phyloP scores from a whole-genome alignment of 148 eudicot species.

The Tetragonia tetragonoides region DNA sequence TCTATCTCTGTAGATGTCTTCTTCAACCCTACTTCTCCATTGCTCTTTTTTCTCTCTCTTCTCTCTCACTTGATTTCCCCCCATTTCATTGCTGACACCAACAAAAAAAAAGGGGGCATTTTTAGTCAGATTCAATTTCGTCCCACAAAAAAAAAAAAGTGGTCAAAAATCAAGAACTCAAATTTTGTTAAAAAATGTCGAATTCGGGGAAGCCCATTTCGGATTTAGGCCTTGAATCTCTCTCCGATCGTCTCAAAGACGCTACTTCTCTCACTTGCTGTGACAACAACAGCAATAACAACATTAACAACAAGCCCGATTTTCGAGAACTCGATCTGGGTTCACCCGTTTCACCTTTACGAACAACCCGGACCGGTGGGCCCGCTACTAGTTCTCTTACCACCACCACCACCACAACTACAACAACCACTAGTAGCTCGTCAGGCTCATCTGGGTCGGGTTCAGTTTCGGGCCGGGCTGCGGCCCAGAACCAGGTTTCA shows the following conservation, averaged over 20 bases:
- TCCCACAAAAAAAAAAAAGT: neutral
- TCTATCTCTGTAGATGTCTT: conserved; percentile 16
- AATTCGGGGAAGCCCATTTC: conserved; percentile 42
- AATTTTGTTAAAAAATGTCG: conserved; percentile 31
- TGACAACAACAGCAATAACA: conserved; percentile 6
- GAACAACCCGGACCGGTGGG: conserved; percentile 34
- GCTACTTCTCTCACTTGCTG: conserved; percentile 2
- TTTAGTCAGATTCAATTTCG: neutral
- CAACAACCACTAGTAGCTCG: conserved; percentile 45
- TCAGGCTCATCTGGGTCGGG: conserved; percentile 89
- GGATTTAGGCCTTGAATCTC: conserved; percentile 26
- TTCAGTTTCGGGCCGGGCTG: conserved; percentile 53
- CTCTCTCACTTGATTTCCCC: neutral
- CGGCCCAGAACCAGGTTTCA: conserved; percentile 17
- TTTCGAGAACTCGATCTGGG: conserved; percentile 54
- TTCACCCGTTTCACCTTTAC: conserved; percentile 62
- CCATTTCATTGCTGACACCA: neutral
- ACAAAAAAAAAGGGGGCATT: too few species aligned
- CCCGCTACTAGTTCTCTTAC: conserved; percentile 20
- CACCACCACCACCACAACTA: conserved; percentile 41
- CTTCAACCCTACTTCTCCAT: conserved; percentile 20
- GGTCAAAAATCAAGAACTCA: neutral
- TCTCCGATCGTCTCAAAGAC: conserved; percentile 47
- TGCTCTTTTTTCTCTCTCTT: neutral
- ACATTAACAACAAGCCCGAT: conserved; percentile 48